A percentile compares a stretch with the other conserved stretches of the same genome.
phyloP scores from a whole-genome alignment of 345 rosid species.

The Trapa bicornis region DNA sequence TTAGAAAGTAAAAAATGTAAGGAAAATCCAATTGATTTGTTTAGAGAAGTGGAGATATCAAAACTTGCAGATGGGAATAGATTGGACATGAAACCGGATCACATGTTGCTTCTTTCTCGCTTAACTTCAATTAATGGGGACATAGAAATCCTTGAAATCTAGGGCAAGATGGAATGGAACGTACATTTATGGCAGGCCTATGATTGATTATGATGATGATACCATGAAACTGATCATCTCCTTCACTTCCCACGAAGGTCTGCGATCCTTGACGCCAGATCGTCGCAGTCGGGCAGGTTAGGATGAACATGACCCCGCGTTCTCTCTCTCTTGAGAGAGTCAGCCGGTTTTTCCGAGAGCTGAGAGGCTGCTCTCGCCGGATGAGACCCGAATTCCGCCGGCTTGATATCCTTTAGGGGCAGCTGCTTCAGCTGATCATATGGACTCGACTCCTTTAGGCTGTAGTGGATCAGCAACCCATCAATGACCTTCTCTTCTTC shows the following conservation, averaged over 20 bases:
- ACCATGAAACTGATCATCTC: too few species aligned
- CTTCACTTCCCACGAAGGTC: conserved; percentile 18
- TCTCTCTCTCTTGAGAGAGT: conserved; percentile 21
- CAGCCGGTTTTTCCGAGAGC: conserved; percentile 16
- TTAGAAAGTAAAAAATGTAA: too few species aligned
- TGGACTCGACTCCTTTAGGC: conserved; percentile 18
- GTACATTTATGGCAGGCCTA: too few species aligned
- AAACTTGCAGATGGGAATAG: too few species aligned
- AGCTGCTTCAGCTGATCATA: conserved; percentile 7
- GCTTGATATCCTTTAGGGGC: not conserved
- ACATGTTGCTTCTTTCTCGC: too few species aligned
- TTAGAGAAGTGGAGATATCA: too few species aligned
- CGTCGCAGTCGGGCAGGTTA: conserved; percentile 46
- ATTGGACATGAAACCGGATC: too few species aligned
- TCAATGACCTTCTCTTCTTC: conserved; percentile 21
- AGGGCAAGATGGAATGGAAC: too few species aligned
- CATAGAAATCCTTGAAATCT: too few species aligned
- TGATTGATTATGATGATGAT: too few species aligned
- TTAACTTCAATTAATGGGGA: too few species aligned
- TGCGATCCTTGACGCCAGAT: conserved; percentile 35
- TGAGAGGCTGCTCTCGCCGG: conserved; percentile 15
- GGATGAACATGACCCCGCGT: conserved; percentile 33
- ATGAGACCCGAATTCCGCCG: conserved; percentile 13
- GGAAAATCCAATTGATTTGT: too few species aligned
- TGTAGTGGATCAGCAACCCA: conserved; percentile 26